Conservation (phyloP, 352 stramenopile species). For the Phytophthora pisi region DNA sequence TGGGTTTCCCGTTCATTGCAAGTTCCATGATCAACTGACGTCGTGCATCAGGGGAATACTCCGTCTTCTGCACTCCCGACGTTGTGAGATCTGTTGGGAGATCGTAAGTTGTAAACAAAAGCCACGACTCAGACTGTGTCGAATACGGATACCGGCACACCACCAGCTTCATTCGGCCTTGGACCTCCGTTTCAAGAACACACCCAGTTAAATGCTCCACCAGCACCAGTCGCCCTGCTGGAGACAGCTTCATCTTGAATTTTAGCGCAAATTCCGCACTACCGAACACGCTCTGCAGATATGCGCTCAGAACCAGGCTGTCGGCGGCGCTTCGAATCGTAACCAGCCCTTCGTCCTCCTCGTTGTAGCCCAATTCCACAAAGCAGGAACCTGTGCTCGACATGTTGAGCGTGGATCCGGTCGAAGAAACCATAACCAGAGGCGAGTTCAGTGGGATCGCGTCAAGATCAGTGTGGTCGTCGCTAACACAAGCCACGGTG, state of each 20-base stretch:
- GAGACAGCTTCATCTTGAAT: not conserved
- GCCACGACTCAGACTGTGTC: not conserved
- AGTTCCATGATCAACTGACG: too few relatives aligned
- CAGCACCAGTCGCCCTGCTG: not conserved
- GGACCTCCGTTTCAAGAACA: not conserved
- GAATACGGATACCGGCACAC: not conserved
- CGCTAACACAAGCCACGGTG: too few relatives aligned
- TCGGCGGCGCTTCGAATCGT: not conserved
- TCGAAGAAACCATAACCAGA: not conserved
- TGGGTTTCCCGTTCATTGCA: too few relatives aligned
- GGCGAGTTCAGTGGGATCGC: not conserved
- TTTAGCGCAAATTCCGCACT: not conserved
- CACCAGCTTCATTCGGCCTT: not conserved
- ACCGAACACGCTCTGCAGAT: not conserved
- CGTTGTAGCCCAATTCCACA: not conserved
- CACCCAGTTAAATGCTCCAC: not conserved
- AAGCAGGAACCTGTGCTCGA: not conserved
- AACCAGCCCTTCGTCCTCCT: not conserved
- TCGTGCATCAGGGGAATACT: too few relatives aligned
- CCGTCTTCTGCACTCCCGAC: too few relatives aligned
- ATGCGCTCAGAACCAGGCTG: not conserved
- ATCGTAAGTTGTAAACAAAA: too few relatives aligned
- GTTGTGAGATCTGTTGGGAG: too few relatives aligned
- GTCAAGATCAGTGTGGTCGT: not conserved
- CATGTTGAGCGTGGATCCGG: not conserved